These are phyloP conservation scores for Sphaerulina populicola DNA, from an alignment of 2,329 filamentous ascomycete genomes.

Conservation along the genomic window DNA sequence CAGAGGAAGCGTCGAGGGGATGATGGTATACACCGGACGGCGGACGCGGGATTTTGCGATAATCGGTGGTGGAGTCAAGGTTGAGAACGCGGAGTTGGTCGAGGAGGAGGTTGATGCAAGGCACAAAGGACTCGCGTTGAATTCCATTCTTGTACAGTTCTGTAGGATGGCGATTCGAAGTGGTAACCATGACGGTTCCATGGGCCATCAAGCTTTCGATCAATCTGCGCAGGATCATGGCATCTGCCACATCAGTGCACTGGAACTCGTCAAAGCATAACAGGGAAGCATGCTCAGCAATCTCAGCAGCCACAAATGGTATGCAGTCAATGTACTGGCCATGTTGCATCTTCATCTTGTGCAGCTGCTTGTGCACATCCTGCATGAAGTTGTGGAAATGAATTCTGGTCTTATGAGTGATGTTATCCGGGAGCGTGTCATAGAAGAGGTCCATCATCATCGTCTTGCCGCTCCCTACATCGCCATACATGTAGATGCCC, in stretches of 20 bases:
- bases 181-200: slow-evolving; percentile 92
- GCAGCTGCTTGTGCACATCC: slow-evolving; percentile 82
- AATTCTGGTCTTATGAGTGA: slow-evolving; percentile 78
- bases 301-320: slow-evolving; percentile 88
- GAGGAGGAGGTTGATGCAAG: slow-evolving; percentile 88
- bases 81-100: slow-evolving; percentile 79
- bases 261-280: slow-evolving; percentile 99
- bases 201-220: slow-evolving; percentile 90
- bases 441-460: slow-evolving; percentile 99
- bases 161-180: slow-evolving; percentile 90
- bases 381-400: slow-evolving; percentile 99
- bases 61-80: slow-evolving; percentile 89
- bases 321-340: slow-evolving; percentile 85
- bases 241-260: slow-evolving; percentile 94
- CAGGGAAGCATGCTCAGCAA: slow-evolving; percentile 75
- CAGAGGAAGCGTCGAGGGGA: slow-evolving; percentile 68
- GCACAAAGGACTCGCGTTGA: slow-evolving; percentile 88
- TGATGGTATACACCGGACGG: slow-evolving; percentile 91
- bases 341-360: slow-evolving; percentile 79
- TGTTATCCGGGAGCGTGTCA: slow-evolving; percentile 74
- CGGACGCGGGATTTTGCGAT: slow-evolving; percentile 90
- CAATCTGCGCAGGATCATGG: slow-evolving; percentile 86
- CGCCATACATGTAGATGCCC: slow-evolving; percentile 89
- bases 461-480: slow-evolving; percentile 95
- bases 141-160: slow-evolving; percentile 98